These are phyloP conservation scores for Sporothrix mexicana DNA, from an alignment of 2,329 filamentous ascomycete genomes.

Conservation along the genomic window DNA sequence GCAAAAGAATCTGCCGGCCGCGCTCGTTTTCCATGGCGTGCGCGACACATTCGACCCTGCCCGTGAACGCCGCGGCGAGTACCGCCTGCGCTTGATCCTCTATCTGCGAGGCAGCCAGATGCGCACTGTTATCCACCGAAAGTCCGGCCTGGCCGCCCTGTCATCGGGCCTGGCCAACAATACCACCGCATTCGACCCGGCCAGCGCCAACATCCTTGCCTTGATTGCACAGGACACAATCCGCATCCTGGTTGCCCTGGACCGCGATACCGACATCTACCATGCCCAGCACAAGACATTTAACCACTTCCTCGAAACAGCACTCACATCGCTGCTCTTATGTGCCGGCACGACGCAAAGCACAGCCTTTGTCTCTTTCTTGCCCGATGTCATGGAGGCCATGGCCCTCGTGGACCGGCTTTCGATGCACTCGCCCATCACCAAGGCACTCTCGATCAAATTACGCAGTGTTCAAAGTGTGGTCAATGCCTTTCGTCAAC, in stretches of 20 bases:
- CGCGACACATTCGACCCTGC: constrained; percentile 6
- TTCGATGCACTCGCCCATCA: constrained; percentile 15
- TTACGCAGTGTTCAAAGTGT: neutral
- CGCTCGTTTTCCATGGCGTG: constrained; percentile 2
- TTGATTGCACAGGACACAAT: constrained; percentile 15
- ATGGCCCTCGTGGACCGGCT: constrained; percentile 9
- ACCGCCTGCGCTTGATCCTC: constrained; percentile 10
- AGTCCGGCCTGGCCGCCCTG: neutral
- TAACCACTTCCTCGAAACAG: constrained; percentile 24
- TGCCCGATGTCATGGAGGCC: constrained; percentile 14
- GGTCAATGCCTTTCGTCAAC: neutral
- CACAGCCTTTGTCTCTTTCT: neutral
- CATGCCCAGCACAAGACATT: constrained; percentile 25
- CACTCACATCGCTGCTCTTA: neutral
- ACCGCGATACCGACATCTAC: constrained; percentile 20
- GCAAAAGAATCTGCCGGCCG: constrained; percentile 16
- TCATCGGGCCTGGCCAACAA: neutral
- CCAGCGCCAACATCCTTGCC: constrained; percentile 17
- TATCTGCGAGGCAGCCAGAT: constrained; percentile 22
- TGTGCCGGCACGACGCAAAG: constrained; percentile 2
- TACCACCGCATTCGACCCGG: neutral
- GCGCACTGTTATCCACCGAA: constrained; percentile 16
- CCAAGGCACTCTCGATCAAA: neutral
- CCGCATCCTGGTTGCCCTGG: constrained; percentile 15
- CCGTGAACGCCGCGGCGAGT: constrained; percentile 19